A percentile compares a stretch with the other conserved stretches of the same genome.
Conservation (phyloP, 73 alveolate species). For the Tetrahymena malaccensis region DNA sequence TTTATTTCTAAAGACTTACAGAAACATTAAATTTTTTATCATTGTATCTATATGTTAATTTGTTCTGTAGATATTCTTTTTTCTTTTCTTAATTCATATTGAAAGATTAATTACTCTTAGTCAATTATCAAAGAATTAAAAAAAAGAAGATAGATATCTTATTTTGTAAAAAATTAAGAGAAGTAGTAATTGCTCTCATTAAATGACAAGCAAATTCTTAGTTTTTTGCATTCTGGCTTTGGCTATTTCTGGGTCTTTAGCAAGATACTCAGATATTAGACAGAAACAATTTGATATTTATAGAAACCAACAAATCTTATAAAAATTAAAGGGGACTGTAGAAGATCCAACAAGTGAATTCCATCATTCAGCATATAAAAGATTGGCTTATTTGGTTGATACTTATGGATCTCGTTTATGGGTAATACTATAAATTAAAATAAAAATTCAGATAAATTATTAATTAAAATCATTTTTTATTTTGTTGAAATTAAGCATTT, state of each 20-base stretch:
- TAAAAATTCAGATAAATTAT: neutral
- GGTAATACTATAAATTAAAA: neutral
- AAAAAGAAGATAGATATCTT: neutral
- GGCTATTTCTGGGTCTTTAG: neutral
- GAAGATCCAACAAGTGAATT: neutral
- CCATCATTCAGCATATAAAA: conserved; percentile 17
- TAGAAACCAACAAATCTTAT: neutral
- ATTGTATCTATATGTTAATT: neutral
- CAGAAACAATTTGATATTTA: neutral
- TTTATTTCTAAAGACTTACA: neutral
- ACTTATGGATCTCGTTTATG: conserved; percentile 43
- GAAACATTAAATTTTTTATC: neutral
- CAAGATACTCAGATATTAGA: neutral
- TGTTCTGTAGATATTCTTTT: neutral
- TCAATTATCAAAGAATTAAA: neutral
- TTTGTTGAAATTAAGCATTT: neutral
- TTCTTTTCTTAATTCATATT: neutral
- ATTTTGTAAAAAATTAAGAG: neutral
- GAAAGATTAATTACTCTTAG: no score
- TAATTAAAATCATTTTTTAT: neutral
- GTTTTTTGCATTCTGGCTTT: neutral
- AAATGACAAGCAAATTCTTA: neutral
- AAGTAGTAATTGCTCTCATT: neutral
- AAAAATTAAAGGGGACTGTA: neutral
- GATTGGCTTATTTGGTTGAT: conserved; percentile 33